Base-by-base conservation (phyloP, 2,329 filamentous ascomycete species). In the Fusarium avenaceum region DNA sequence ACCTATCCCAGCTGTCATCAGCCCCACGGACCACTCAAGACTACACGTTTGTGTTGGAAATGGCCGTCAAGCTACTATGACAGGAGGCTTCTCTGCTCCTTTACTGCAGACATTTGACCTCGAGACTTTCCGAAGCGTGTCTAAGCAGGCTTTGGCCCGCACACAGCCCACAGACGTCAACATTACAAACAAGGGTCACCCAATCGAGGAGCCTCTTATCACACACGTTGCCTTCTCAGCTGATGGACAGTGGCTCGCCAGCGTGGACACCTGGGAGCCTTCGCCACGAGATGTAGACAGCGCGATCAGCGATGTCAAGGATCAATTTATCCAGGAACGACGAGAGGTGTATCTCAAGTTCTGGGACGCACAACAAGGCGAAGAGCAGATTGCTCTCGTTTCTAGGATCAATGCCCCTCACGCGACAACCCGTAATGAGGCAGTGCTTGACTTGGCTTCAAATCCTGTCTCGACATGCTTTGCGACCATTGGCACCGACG, bases 191-290 rank as follows among this genome's bases (percentile, higher is more conserved):
- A 90, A 91, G 68, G 89, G 92, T 7, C 85, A 87, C 51, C 85
- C 87, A 6, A 88, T 98, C 49, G 85, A 88, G 15, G 92, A 97
- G 71, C 95, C 96, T 1, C 87, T 91, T 64, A 87, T 97, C 46
- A 90, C 87, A 8, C 87, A 91, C 57, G 82, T 98, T 50, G 87
- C 90, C 43, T 88, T 96, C 70, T 95, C 92, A 43, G 82, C 86
- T 49, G 91, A 98, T 75, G 95, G 95, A 19, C 86, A 89, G 69
- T 98, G 95, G 94, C 86, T 99, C 58, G 94, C 92, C 6, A 97
- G 93, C 2, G 87, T 97, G 2, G 96, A 99, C 76, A 92, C 94
- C 74, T 99, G 96, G 96, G 85, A 86, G 51, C 94, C 94, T 2
- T 88, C 92, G 11, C 80, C 82, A 14, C 83, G 86, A 62, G 94